Conservation (phyloP, 805 yeast species). For the Hanseniaspora mollemarum region DNA sequence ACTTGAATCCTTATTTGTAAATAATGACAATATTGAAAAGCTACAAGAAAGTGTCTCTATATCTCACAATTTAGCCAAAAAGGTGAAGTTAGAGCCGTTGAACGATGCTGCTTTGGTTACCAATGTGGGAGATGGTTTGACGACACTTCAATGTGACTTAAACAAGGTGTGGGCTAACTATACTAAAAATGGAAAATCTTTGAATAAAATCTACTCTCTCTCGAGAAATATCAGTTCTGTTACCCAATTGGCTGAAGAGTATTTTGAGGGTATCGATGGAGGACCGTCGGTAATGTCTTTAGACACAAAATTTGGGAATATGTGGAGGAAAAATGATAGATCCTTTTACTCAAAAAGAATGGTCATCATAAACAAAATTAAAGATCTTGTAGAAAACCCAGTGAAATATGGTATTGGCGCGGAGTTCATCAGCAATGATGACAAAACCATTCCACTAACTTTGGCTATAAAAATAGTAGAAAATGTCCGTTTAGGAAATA, state of each 20-base stretch:
- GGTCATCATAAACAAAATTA: slow-evolving; percentile 23
- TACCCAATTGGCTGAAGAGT: slow-evolving; percentile 25
- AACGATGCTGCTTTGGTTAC: not conserved
- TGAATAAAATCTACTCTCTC: slow-evolving; percentile 19
- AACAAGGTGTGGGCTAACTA: slow-evolving; percentile 2
- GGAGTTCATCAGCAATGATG: slow-evolving; percentile 14
- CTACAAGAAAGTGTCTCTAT: not conserved
- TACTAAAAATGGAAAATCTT: not conserved
- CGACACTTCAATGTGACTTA: not conserved
- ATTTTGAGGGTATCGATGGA: slow-evolving; percentile 25
- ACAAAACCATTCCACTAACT: slow-evolving; percentile 16
- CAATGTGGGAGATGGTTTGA: slow-evolving; percentile 4
- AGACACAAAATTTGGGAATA: slow-evolving; percentile 25
- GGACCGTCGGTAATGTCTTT: slow-evolving; percentile 24
- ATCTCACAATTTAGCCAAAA: not conserved
- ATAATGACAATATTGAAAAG: not conserved
- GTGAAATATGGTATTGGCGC: slow-evolving; percentile 20
- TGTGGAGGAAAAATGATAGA: slow-evolving; percentile 26
- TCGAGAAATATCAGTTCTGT: slow-evolving; percentile 25
- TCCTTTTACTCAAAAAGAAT: slow-evolving; percentile 26
- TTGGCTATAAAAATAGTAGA: slow-evolving; percentile 25
- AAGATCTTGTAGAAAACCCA: slow-evolving; percentile 22
- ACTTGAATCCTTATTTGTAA: slow-evolving; percentile 7
- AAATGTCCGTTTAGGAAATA: slow-evolving; percentile 26
- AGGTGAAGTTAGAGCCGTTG: slow-evolving; percentile 11